phyloP scores from a whole-genome alignment of 352 stramenopile genomes.

The Pythium chondricola region DNA sequence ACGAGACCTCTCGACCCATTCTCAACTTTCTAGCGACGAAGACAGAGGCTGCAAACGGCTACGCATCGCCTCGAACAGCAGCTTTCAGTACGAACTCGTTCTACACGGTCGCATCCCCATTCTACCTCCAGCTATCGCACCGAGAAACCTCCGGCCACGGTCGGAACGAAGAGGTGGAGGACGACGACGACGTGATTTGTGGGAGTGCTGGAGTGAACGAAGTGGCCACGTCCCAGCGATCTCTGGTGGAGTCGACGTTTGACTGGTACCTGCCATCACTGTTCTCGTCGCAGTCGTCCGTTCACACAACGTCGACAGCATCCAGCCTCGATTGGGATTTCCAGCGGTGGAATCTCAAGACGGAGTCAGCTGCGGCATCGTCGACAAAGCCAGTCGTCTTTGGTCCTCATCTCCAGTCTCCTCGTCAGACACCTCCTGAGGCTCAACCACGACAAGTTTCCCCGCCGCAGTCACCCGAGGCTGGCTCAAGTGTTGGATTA shows the following conservation, averaged over 20 bases:
- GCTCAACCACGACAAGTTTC: too few relatives aligned
- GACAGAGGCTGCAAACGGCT: constrained; percentile 23
- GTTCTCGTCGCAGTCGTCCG: constrained; percentile 64
- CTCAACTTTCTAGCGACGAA: constrained; percentile 11
- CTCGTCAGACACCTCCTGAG: too few relatives aligned
- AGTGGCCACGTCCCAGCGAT: constrained; percentile 9
- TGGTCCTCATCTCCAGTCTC: too few relatives aligned
- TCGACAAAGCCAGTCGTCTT: not conserved
- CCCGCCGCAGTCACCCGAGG: too few relatives aligned
- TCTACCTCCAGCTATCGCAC: constrained; percentile 50
- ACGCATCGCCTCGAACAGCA: constrained; percentile 22
- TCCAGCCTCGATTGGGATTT: constrained; percentile 81
- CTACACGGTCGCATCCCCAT: constrained; percentile 32
- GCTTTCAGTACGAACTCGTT: constrained; percentile 41
- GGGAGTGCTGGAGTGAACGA: not conserved
- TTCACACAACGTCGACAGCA: constrained; percentile 36
- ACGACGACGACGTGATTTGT: constrained; percentile 16
- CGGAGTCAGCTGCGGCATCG: constrained; percentile 14
- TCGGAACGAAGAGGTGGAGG: constrained; percentile 3
- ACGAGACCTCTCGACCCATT: constrained; percentile 6
- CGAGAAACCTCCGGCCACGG: not conserved
- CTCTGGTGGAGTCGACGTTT: constrained; percentile 38
- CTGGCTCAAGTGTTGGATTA: too few relatives aligned
- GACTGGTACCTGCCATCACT: constrained; percentile 74
- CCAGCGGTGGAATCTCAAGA: constrained; percentile 33